phyloP scores from a whole-genome alignment of 2,329 filamentous ascomycete species.

The Arthrobotrys conoides region DNA sequence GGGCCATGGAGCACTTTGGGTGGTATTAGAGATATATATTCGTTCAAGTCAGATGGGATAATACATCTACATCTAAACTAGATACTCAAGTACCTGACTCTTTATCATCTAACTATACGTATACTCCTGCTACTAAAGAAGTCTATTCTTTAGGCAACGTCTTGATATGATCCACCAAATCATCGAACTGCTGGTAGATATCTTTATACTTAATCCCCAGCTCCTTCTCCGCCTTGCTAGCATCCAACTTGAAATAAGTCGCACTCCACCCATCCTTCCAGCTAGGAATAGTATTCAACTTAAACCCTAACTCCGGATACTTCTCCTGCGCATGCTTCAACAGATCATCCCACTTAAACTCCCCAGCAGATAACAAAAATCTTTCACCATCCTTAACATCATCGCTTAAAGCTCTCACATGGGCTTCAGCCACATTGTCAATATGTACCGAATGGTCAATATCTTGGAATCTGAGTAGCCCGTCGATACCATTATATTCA shows the following conservation, averaged over 20 bases:
- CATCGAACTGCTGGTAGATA: constrained; percentile 52
- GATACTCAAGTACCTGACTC: too few relatives aligned
- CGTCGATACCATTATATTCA: constrained; percentile 51
- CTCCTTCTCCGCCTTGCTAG: constrained; percentile 54
- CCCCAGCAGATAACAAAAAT: constrained; percentile 46
- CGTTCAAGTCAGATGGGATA: not conserved
- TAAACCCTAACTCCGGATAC: constrained; percentile 43
- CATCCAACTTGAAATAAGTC: constrained; percentile 43
- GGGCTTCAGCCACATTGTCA: constrained; percentile 50
- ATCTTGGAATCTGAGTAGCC: constrained; percentile 48
- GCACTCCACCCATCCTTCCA: constrained; percentile 46
- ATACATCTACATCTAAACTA: not conserved
- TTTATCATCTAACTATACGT: not conserved
- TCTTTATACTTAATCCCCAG: constrained; percentile 54
- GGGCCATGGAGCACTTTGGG: constrained; percentile 33
- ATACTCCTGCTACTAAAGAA: not conserved
- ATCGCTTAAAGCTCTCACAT: constrained; percentile 51
- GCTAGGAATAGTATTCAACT: constrained; percentile 35
- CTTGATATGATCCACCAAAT: constrained; percentile 45
- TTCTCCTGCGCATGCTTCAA: constrained; percentile 48
- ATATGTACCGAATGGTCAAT: constrained; percentile 53
- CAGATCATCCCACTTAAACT: constrained; percentile 58
- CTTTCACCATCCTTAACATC: constrained; percentile 42
- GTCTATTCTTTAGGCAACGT: not conserved
- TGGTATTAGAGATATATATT: constrained; percentile 5